phyloP scores from a whole-genome alignment of 208 protist species.

The Crithidia sp. region DNA sequence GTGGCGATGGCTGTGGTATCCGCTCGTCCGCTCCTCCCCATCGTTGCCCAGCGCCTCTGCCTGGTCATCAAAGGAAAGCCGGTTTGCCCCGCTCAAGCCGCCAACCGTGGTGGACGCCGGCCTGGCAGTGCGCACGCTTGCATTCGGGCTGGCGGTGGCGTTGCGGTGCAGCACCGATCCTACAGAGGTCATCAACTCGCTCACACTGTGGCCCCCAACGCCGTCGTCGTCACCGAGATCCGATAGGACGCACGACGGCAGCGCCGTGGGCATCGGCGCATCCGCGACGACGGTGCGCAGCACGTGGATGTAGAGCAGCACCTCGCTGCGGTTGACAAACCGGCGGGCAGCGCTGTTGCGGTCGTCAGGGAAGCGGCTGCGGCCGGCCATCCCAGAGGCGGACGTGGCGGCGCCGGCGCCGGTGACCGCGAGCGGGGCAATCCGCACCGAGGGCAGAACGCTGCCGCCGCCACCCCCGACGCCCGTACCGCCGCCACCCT shows the following conservation, averaged over 20 bases:
- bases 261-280: constrained; percentile 8
- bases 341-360: constrained; percentile 16
- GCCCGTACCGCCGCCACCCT: not conserved
- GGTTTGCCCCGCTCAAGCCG: not conserved
- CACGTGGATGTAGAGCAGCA: constrained; percentile 41
- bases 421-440: not conserved
- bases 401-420: no score
- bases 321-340: constrained; percentile 28
- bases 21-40: not conserved
- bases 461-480: not conserved
- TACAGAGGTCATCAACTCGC: not conserved
- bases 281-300: constrained; percentile 29
- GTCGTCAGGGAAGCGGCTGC: not conserved
- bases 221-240: constrained; percentile 16
- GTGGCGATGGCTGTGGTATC: not conserved
- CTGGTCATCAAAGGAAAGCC: not conserved
- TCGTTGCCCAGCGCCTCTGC: not conserved
- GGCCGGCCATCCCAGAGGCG: no score
- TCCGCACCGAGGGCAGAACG: not conserved
- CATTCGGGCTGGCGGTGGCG: not conserved
- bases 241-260: constrained; percentile 20
- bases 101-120: not conserved
- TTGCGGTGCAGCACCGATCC: not conserved
- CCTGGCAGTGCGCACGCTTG: constrained; percentile 8
- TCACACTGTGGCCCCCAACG: not conserved